These are phyloP conservation scores for Lactarius akahatsu DNA, from an alignment of 768 basidiomycete species.

Conservation along the genomic window DNA sequence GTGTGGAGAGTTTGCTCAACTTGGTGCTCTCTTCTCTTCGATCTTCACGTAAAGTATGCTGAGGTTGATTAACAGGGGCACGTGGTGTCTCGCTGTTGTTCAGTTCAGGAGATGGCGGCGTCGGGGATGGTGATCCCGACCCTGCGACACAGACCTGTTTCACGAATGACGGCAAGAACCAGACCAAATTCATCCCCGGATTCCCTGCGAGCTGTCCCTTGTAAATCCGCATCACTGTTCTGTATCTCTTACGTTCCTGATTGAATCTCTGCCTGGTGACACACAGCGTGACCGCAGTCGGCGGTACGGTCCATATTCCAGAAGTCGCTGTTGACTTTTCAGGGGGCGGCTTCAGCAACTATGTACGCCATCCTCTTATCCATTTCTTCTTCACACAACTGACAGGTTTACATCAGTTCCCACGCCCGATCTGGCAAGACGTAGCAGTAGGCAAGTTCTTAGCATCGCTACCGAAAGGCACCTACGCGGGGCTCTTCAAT, in stretches of 20 bases:
- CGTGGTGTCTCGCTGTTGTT: slow-evolving; percentile 67
- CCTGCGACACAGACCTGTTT: slow-evolving; percentile 55
- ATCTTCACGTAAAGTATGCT: background rate
- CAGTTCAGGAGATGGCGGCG: slow-evolving; percentile 70
- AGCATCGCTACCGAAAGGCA: slow-evolving; percentile 41
- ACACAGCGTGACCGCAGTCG: slow-evolving; percentile 60
- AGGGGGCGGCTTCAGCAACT: slow-evolving; percentile 73
- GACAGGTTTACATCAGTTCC: slow-evolving; percentile 39
- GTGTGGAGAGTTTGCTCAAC: slow-evolving; percentile 59
- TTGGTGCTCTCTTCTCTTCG: slow-evolving; percentile 42
- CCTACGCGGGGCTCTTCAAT: slow-evolving; percentile 58
- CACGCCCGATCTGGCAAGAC: slow-evolving; percentile 53
- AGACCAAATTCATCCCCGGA: slow-evolving; percentile 46
- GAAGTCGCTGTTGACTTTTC: slow-evolving; percentile 62
- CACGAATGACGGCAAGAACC: slow-evolving; percentile 58
- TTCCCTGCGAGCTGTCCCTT: slow-evolving; percentile 60
- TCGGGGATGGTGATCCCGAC: slow-evolving; percentile 59
- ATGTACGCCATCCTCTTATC: slow-evolving; percentile 41
- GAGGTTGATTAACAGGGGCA: slow-evolving; percentile 42
- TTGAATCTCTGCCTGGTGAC: slow-evolving; percentile 35
- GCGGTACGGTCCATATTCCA: slow-evolving; percentile 57
- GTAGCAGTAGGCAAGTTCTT: slow-evolving; percentile 46
- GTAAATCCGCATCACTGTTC: slow-evolving; percentile 23
- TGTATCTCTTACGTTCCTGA: background rate
- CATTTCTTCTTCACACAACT: background rate